Base-by-base conservation (phyloP, 768 basidiomycete species). In the Hypholoma fasciculare region DNA sequence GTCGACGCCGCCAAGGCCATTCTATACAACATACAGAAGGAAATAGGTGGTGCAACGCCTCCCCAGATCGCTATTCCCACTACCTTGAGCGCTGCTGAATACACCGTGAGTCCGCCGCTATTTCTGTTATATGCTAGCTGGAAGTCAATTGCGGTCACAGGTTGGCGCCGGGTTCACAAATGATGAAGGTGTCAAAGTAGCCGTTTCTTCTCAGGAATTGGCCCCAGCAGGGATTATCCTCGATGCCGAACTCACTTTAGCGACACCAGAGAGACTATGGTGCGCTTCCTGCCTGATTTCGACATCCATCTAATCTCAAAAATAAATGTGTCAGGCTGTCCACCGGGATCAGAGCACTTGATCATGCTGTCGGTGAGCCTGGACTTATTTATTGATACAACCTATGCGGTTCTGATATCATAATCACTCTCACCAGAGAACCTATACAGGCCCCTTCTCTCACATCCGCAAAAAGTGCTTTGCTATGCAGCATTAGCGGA, bases 51-150 rank as follows among this genome's bases (percentile, higher is more conserved):
- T 0, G 71, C 72, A 4, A 84, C 79, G 49, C 70, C 83, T 49
- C 78, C 72, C 17, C 90, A 92, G 63, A 89, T 94, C 51, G 88
- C 91, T 14, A 86, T 93, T 57, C 92, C 92, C 0, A 94, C 91
- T 7, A 92, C 90, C 4, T 74, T 93, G 37, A 90, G 88, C 63
- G 89, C 89, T 1, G 89, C 89, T 8, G 90, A 90, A 66, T 90
- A 89, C 67, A 81, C 80, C 37, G 88, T 87, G 58, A 54, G 80
- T 65, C 12, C 12, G 8, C 51, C 27, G 17, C 11, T 48, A n/a
- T 40, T 16, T 4, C 42, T 37, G 14, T 46, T 17, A 19, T 19
- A 11, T n/a, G 7, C 23, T 16, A 30, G 20, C 34, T 26, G 16
- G 44, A 36, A 23, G 19, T 5, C 47, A 53, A 53, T 60, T 53